These are phyloP conservation scores for Eragrostis nindensis DNA, from an alignment of 176 grass and related monocot genomes.

Conservation along the genomic window DNA sequence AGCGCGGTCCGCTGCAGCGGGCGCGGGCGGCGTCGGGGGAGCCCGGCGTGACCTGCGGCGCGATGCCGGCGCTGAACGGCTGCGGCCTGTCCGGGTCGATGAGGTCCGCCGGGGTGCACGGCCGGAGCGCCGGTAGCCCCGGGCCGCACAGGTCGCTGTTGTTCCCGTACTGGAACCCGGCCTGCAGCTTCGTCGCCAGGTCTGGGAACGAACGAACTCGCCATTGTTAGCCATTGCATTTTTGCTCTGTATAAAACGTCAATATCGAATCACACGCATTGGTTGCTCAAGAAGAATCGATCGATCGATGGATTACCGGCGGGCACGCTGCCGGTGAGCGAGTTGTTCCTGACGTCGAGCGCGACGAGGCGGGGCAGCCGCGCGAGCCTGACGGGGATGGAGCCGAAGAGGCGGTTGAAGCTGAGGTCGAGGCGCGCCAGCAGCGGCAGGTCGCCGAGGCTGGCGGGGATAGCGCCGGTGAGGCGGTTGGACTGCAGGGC, in stretches of 20 bases:
- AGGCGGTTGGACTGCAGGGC: constrained; percentile 86
- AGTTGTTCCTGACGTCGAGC: constrained; percentile 90
- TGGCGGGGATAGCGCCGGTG: constrained; percentile 85
- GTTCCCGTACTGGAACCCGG: constrained; percentile 80
- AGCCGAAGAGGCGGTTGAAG: constrained; percentile 81
- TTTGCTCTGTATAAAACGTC: neutral
- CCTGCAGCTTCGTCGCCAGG: constrained; percentile 63
- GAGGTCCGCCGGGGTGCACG: constrained; percentile 78
- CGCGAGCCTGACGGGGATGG: constrained; percentile 77
- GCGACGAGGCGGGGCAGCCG: constrained; percentile 52
- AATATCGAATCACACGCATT: too few species aligned
- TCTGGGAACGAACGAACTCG: constrained; percentile 43
- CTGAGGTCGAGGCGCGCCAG: constrained; percentile 78
- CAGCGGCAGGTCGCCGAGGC: constrained; percentile 73
- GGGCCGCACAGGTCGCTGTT: constrained; percentile 77
- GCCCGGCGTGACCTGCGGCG: constrained; percentile 42
- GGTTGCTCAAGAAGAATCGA: too few species aligned
- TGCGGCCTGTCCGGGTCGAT: constrained; percentile 67
- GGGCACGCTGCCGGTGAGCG: constrained; percentile 88
- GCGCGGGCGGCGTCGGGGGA: constrained; percentile 16
- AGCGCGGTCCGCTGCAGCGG: constrained; percentile 49
- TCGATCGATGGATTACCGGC: constrained; percentile 64
- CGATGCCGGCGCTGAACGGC: constrained; percentile 76
- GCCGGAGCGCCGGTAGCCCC: constrained; percentile 55
- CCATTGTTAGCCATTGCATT: neutral